Conservation (phyloP, 2,329 filamentous ascomycete genomes). For the Lasiodiplodia theobromae region DNA sequence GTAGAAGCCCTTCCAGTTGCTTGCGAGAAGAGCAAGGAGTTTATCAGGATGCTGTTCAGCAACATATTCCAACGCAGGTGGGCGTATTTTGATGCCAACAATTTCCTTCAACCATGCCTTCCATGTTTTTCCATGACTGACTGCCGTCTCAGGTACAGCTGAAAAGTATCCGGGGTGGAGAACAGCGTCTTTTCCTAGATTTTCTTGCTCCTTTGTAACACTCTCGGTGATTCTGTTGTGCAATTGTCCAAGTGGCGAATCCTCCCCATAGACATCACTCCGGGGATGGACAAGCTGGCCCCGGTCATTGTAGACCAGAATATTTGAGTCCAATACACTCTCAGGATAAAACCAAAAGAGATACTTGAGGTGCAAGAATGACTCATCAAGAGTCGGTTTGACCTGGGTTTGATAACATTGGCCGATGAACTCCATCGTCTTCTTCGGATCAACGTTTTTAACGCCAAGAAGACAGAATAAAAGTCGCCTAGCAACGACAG, state of each 20-base stretch:
- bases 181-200: not conserved
- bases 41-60: not conserved
- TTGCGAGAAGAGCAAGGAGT: not conserved
- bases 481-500: not conserved
- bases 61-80: not conserved
- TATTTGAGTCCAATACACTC: not conserved
- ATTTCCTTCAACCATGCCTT: not conserved
- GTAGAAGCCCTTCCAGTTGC: not conserved
- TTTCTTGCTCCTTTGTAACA: too few relatives aligned
- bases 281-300: not conserved
- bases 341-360: not conserved
- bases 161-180: not conserved
- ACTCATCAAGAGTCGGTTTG: not conserved
- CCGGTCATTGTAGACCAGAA: not conserved
- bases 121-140: not conserved
- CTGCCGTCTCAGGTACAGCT: not conserved
- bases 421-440: not conserved
- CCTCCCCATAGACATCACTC: not conserved
- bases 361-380: not conserved
- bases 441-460: not conserved
- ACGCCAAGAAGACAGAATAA: not conserved
- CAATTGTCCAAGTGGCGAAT: not conserved
- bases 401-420: not conserved
- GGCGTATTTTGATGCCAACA: not conserved
- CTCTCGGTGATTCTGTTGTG: not conserved